These are phyloP conservation scores for Backusella westeae DNA, from an alignment of 192 early-diverging fungal species.

Conservation along the genomic window DNA sequence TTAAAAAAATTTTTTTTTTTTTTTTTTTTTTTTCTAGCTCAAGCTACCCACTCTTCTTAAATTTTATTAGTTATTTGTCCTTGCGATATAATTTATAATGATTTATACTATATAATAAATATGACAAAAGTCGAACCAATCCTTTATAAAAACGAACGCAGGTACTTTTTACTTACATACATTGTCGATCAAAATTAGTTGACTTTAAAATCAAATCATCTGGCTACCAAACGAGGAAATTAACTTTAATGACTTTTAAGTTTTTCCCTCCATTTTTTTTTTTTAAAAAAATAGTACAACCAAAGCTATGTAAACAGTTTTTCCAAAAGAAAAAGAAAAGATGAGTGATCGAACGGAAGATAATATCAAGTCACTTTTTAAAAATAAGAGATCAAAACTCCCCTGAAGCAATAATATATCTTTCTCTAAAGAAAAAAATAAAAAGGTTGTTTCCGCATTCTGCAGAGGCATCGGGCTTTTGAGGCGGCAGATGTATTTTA, in stretches of 20 bases:
- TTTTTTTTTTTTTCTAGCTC: too few species aligned
- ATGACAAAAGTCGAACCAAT: too few species aligned
- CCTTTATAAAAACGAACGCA: too few species aligned
- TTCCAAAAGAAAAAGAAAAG: neutral
- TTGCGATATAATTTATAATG: too few species aligned
- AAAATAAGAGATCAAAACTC: neutral
- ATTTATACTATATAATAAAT: too few species aligned
- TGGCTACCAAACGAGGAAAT: neutral
- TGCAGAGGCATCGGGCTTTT: neutral
- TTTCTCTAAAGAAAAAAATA: neutral
- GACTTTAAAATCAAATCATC: neutral
- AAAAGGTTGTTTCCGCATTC: neutral
- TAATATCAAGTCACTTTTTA: neutral
- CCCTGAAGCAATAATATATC: neutral
- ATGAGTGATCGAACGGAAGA: neutral
- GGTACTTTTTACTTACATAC: neutral
- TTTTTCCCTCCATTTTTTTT: neutral
- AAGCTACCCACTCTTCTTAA: too few species aligned
- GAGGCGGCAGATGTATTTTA: neutral
- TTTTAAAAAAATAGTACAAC: neutral
- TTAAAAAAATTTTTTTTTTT: too few species aligned
- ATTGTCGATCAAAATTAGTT: neutral
- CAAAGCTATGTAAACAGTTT: neutral
- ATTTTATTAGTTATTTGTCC: too few species aligned
- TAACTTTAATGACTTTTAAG: neutral